Evolutionary conservation across 2,329 filamentous ascomycete species (phyloP).

Genomic region (Metarhizium humberi): DNA sequence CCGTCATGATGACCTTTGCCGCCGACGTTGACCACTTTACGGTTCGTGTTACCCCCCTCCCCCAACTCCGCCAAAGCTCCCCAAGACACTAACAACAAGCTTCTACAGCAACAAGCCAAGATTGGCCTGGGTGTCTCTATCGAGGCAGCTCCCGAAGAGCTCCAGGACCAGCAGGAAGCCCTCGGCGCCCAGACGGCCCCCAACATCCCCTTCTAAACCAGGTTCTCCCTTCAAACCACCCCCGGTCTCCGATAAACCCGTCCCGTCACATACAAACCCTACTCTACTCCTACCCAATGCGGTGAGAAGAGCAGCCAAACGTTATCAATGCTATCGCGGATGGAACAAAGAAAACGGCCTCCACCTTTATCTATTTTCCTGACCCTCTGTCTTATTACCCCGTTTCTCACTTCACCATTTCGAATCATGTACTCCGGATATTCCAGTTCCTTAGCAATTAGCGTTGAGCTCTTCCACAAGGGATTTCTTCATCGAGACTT

Average conservation of each 20-base stretch:
- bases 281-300: constrained; percentile 13
- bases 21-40: constrained; percentile 94
- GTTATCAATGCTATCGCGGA: not conserved
- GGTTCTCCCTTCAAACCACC: not conserved
- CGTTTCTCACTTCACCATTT: not conserved
- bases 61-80: not conserved
- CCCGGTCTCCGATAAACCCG: constrained; percentile 7
- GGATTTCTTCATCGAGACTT: not conserved
- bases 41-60: constrained; percentile 45
- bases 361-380: not conserved
- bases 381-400: not conserved
- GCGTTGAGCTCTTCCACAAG: not conserved
- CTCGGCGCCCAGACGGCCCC: constrained; percentile 38
- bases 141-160: constrained; percentile 73
- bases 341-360: not conserved
- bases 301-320: constrained; percentile 7
- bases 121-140: constrained; percentile 90
- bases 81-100: constrained; percentile 5
- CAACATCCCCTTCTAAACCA: constrained; percentile 57
- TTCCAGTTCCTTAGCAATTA: not conserved
- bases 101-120: constrained; percentile 77
- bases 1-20: constrained; percentile 88
- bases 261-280: constrained; percentile 7
- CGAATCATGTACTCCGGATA: not conserved
- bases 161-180: constrained; percentile 74